A percentile compares a stretch with the other conserved stretches of the same genome.
Evolutionary conservation across 2,329 filamentous ascomycete species (phyloP).

Genomic region (Microthyrium microscopicum): DNA sequence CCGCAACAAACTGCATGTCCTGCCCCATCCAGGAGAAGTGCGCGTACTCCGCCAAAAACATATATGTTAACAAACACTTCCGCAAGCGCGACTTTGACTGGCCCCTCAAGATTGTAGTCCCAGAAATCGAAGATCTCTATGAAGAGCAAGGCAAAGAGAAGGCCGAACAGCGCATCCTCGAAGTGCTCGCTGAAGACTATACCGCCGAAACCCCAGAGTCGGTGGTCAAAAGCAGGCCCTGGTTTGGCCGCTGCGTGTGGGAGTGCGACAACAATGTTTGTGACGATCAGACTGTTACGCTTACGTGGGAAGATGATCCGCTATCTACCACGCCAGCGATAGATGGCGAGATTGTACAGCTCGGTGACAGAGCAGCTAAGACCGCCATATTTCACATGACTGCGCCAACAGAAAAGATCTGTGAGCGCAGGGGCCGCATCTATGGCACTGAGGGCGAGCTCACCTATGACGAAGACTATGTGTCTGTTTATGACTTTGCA

Average conservation of each 20-base stretch:
- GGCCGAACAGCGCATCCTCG: conserved; percentile 35
- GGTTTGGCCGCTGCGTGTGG: conserved; percentile 93
- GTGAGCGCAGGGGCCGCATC: conserved; percentile 66
- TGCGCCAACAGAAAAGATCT: conserved; percentile 73
- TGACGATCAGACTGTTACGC: conserved; percentile 80
- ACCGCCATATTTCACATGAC: conserved; percentile 89
- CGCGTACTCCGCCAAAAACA: conserved; percentile 68
- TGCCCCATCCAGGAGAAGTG: conserved; percentile 63
- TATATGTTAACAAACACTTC: conserved; percentile 59
- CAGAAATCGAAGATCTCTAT: conserved; percentile 71
- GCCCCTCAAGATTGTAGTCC: conserved; percentile 80
- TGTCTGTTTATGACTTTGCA: conserved; percentile 58
- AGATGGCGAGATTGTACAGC: conserved; percentile 5
- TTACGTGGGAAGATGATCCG: conserved; percentile 67
- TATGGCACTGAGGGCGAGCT: conserved; percentile 82
- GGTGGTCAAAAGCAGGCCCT: conserved; percentile 34
- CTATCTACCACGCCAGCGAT: conserved; percentile 16
- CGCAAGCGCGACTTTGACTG: conserved; percentile 52
- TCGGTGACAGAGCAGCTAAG: conserved; percentile 47
- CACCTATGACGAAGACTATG: conserved; percentile 62
- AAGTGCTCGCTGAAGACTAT: conserved; percentile 37
- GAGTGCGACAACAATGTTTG: conserved; percentile 86
- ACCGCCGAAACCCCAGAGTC: conserved; percentile 33
- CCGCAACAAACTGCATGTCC: conserved; percentile 71
- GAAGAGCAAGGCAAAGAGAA: conserved; percentile 26